A percentile compares a stretch with the other conserved stretches of the same genome.
Evolutionary conservation across 257 asterid genomes (phyloP).

Genomic region (Handroanthus guayacan): DNA sequence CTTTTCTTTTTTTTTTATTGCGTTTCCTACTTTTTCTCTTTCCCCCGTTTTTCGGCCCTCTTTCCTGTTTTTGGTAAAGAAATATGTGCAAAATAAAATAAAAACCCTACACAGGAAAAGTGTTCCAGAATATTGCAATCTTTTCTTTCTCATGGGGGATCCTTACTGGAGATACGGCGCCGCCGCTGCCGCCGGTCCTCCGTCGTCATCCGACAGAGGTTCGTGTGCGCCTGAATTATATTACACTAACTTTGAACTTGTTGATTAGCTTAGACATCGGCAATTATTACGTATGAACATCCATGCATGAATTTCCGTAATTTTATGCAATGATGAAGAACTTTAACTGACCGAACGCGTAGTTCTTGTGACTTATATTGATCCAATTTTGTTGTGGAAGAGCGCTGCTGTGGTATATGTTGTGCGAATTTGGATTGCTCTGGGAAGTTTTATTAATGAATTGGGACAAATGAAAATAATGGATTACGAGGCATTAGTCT

Average conservation of each 20-base stretch:
- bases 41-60: no score
- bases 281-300: neutral
- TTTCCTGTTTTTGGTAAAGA: no score
- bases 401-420: neutral
- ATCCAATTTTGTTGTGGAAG: constrained; percentile 10
- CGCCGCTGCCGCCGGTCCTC: constrained; percentile 40
- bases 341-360: neutral
- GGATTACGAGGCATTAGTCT: neutral
- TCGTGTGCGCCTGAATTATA: neutral
- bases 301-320: neutral
- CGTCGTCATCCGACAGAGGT: constrained; percentile 51
- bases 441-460: neutral
- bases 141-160: constrained; percentile 52
- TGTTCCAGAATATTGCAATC: neutral
- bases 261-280: constrained; percentile 9
- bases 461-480: neutral
- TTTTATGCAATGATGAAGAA: neutral
- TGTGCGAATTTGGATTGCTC: constrained; percentile 1
- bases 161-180: constrained; percentile 59
- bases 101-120: constrained; percentile 19
- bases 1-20: neutral
- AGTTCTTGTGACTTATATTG: neutral
- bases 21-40: no score
- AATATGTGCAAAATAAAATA: neutral
- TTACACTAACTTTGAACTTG: neutral